These are phyloP conservation scores for Aspergillus nidulans DNA, from an alignment of 495 filamentous ascomycete genomes.

Conservation along the genomic window DNA sequence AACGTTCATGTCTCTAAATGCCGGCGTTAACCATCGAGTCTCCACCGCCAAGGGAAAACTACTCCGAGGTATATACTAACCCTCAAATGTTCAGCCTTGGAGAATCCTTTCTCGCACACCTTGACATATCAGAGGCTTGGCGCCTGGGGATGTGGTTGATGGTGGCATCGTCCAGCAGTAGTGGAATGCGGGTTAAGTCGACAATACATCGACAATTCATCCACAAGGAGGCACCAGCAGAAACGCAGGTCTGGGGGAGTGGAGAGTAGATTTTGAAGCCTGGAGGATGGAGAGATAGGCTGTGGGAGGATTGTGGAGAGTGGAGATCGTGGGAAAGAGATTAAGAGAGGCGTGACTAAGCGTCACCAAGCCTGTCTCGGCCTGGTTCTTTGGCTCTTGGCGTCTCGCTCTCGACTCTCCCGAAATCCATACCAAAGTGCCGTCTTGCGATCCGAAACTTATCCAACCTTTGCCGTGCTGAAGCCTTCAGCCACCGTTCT, in stretches of 20 bases:
- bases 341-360: not conserved
- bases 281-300: not conserved
- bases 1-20: conserved; percentile 44
- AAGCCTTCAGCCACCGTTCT: not conserved
- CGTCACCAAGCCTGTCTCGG: too few relatives aligned
- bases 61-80: conserved; percentile 19
- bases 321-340: not conserved
- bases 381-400: not conserved
- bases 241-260: not conserved
- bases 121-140: conserved; percentile 36
- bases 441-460: not conserved
- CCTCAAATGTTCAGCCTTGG: conserved; percentile 44
- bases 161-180: conserved; percentile 13
- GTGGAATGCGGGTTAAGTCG: not conserved
- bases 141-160: conserved; percentile 11
- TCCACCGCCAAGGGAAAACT: conserved; percentile 13
- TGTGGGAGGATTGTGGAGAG: not conserved
- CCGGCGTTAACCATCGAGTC: conserved; percentile 19
- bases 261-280: not conserved
- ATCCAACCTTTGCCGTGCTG: not conserved
- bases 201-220: not conserved
- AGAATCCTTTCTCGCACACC: conserved; percentile 42
- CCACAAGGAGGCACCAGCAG: not conserved
- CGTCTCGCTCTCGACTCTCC: not conserved
- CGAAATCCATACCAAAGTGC: not conserved